Percentiles rank a stretch among this genome's conserved stretches.
Conservation (phyloP, 179 eudicot species). For the Gypsophila paniculata region DNA sequence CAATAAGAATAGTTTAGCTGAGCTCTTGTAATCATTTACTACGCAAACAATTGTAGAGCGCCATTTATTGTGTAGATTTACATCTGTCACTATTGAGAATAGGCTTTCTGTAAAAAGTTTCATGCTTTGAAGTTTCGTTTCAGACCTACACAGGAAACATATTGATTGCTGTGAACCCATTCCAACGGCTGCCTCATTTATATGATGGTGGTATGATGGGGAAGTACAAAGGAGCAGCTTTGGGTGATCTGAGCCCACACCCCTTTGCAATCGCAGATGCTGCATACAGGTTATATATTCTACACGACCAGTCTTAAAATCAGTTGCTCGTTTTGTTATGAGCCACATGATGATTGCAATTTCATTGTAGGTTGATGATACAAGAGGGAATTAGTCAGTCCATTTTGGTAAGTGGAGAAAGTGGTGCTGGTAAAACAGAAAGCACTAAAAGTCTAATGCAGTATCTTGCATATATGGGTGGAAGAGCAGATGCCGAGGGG, state of each 20-base stretch:
- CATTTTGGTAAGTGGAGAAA: constrained; percentile 95
- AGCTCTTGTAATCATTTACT: not conserved
- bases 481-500: constrained; percentile 55
- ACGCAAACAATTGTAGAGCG: not conserved
- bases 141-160: constrained; percentile 92
- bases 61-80: not conserved
- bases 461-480: constrained; percentile 93
- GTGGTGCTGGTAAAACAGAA: constrained; percentile 98
- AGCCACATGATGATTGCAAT: constrained; percentile 17
- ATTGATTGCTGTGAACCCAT: constrained; percentile 92
- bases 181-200: constrained; percentile 69
- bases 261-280: constrained; percentile 95
- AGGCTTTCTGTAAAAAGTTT: constrained; percentile 6
- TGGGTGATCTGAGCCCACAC: constrained; percentile 85
- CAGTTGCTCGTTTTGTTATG: constrained; percentile 15
- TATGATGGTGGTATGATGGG: constrained; percentile 62
- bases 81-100: not conserved
- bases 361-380: constrained; percentile 67
- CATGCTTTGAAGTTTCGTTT: constrained; percentile 15
- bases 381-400: constrained; percentile 83
- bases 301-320: constrained; percentile 12
- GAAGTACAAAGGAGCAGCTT: constrained; percentile 65
- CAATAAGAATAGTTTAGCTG: not conserved
- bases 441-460: constrained; percentile 92
- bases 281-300: constrained; percentile 64